Evolutionary conservation across 169 alveolate species (phyloP), one percentile per base, ranked within the genome.

Genomic region (Cryptosporidium muris): DNA sequence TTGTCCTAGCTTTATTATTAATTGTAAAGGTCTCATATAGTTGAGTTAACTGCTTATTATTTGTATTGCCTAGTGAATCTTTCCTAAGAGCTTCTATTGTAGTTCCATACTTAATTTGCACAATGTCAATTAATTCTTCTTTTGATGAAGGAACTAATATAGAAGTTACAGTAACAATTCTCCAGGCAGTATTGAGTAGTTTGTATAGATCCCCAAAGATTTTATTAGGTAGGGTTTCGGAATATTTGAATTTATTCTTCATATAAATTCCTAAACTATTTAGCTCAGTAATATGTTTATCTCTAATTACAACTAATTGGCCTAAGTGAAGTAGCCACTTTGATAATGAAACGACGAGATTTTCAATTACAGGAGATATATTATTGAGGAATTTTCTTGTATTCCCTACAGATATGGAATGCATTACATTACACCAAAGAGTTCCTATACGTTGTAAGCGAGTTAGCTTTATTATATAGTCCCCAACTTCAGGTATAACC

Each of bases 351-450:
- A 1, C 42, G 40, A 45, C n/a, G 37, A 74, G 47, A 48, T 74
- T 74, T 4, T 16, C 36, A 47, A 49, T 34, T 4, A 74, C 37
- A 40, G 85, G 85, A 11, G 60, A 6, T 38, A 74, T 45, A 14
- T 63, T 63, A 42, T 58, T 43, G 9, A 74, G 67, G 62, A 74
- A 74, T 51, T 74, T 74, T 74, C 85, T 8, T 34, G 85, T 74
- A 43, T 74, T 74, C 36, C 85, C 85, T n/a, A 74, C 85, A n/a
- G 85, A 74, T 16, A 74, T 74, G 54, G 85, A 74, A 2, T 58
- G 74, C 48, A 74, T 43, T 8, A 68, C 34, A 37, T 74, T 74
- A 54, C 85, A 74, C 85, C 85, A 74, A 16, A 74, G 9, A n/a
- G 68, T 74, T 5, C 85, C 85, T 68, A 74, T 74, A 43, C 85